phyloP scores from a whole-genome alignment of 345 rosid species.

The Crucihimalaya himalaica region DNA sequence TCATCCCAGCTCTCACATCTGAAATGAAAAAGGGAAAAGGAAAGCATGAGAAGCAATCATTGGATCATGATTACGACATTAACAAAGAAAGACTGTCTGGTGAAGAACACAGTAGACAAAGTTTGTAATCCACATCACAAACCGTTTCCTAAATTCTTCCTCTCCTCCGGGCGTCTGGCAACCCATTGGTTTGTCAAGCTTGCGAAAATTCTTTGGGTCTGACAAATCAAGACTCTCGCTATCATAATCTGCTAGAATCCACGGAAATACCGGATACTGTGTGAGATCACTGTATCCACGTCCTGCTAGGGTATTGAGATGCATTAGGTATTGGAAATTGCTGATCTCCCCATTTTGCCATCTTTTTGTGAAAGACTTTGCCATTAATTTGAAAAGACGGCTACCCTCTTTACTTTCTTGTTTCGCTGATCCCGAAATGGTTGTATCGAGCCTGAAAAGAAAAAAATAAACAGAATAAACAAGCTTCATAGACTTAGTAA shows the following conservation, averaged over 20 bases:
- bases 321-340: slow-evolving; percentile 97
- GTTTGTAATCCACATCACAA: slow-evolving; percentile 7
- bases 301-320: slow-evolving; percentile 94
- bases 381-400: slow-evolving; percentile 79
- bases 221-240: slow-evolving; percentile 76
- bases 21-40: slow-evolving; percentile 31
- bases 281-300: slow-evolving; percentile 97
- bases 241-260: slow-evolving; percentile 91
- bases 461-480: slow-evolving; percentile 17
- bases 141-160: slow-evolving; percentile 94
- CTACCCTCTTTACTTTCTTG: slow-evolving; percentile 88
- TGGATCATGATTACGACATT: background rate
- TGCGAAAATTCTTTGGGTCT: slow-evolving; percentile 72
- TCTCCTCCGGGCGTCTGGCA: slow-evolving; percentile 93
- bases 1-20: slow-evolving; percentile 98
- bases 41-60: background rate
- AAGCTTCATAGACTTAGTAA: slow-evolving; percentile 21
- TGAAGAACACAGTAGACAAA: background rate
- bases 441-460: slow-evolving; percentile 72
- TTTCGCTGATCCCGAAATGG: slow-evolving; percentile 84
- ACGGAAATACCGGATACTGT: slow-evolving; percentile 95
- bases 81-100: background rate
- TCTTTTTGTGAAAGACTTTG: slow-evolving; percentile 91
- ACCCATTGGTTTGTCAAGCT: slow-evolving; percentile 93
- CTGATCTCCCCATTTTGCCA: slow-evolving; percentile 99